A percentile compares a stretch with the other conserved stretches of the same genome.
These are phyloP conservation scores for Mortierella sp. DNA, from an alignment of 371 early-diverging fungal genomes.

Conservation along the genomic window DNA sequence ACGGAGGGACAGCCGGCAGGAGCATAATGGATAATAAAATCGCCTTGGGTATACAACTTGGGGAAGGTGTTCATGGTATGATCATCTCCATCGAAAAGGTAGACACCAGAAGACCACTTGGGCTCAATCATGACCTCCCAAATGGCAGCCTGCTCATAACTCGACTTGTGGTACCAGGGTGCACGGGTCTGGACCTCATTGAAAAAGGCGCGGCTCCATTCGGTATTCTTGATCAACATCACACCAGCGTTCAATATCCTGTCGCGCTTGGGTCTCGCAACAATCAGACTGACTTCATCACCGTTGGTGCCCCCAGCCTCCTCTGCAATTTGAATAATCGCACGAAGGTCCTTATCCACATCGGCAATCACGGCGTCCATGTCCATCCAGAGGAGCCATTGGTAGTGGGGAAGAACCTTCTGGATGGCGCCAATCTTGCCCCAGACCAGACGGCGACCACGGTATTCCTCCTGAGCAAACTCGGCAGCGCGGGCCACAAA, in stretches of 20 bases:
- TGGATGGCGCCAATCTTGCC: conserved; percentile 76
- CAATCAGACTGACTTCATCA: conserved; percentile 63
- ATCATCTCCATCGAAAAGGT: conserved; percentile 68
- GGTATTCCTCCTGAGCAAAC: conserved; percentile 72
- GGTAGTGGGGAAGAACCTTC: conserved; percentile 73
- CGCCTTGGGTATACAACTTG: conserved; percentile 62
- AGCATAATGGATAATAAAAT: conserved; percentile 77
- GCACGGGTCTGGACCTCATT: conserved; percentile 65
- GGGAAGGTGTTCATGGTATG: conserved; percentile 78
- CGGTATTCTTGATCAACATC: conserved; percentile 73
- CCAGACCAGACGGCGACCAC: conserved; percentile 69
- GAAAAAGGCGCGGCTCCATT: conserved; percentile 69
- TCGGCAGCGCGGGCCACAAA: conserved; percentile 74
- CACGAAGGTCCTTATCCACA: conserved; percentile 60
- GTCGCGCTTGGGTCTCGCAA: conserved; percentile 63
- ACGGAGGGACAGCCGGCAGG: conserved; percentile 74
- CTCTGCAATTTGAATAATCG: conserved; percentile 53
- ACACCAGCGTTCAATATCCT: conserved; percentile 75
- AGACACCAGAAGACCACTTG: conserved; percentile 52
- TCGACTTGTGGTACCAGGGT: conserved; percentile 64
- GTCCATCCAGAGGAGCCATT: conserved; percentile 80
- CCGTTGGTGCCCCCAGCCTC: conserved; percentile 52
- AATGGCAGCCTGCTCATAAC: conserved; percentile 76
- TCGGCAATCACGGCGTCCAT: conserved; percentile 77
- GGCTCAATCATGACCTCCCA: conserved; percentile 67